Percentiles rank a stretch among this genome's conserved stretches.
These are phyloP conservation scores for Aureobasidium vineae DNA, from an alignment of 2,329 filamentous ascomycete species.

Conservation along the genomic window DNA sequence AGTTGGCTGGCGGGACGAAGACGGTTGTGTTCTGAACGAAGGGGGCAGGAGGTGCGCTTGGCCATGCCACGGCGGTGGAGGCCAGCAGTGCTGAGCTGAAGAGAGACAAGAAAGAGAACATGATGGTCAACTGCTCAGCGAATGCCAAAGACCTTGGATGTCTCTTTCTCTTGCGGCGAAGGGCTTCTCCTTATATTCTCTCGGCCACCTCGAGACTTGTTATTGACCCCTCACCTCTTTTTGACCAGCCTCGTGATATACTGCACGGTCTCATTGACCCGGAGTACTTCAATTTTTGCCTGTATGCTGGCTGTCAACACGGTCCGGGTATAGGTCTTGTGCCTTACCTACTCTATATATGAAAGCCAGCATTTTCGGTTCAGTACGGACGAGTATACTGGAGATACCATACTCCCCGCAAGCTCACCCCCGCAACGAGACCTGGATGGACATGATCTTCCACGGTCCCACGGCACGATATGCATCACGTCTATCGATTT, in stretches of 20 bases:
- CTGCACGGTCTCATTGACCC: slow-evolving; percentile 12
- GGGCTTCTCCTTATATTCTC: slow-evolving; percentile 3
- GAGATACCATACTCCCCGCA: background rate
- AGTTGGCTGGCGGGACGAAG: slow-evolving; percentile 33
- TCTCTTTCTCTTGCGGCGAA: background rate
- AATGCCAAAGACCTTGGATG: background rate
- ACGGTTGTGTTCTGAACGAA: slow-evolving; percentile 30
- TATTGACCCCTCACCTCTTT: background rate
- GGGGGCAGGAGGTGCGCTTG: slow-evolving; percentile 1
- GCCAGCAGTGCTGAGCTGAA: slow-evolving; percentile 7
- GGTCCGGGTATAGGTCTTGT: slow-evolving; percentile 7
- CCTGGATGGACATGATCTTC: background rate
- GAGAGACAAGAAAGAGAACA: slow-evolving; percentile 19
- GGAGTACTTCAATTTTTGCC: slow-evolving; percentile 14
- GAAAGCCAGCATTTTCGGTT: slow-evolving; percentile 2
- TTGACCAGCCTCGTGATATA: slow-evolving; percentile 18
- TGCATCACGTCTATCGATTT: slow-evolving; percentile 2
- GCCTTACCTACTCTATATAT: background rate
- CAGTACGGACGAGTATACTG: slow-evolving; percentile 9
- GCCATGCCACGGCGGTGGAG: slow-evolving; percentile 10
- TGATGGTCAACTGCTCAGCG: background rate
- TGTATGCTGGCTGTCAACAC: slow-evolving; percentile 5
- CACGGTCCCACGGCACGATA: slow-evolving; percentile 21
- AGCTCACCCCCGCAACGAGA: slow-evolving; percentile 4
- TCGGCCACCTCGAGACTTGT: background rate